Evolutionary conservation across 331 rosid genomes (phyloP).

Genomic region (Cydonia oblonga): DNA sequence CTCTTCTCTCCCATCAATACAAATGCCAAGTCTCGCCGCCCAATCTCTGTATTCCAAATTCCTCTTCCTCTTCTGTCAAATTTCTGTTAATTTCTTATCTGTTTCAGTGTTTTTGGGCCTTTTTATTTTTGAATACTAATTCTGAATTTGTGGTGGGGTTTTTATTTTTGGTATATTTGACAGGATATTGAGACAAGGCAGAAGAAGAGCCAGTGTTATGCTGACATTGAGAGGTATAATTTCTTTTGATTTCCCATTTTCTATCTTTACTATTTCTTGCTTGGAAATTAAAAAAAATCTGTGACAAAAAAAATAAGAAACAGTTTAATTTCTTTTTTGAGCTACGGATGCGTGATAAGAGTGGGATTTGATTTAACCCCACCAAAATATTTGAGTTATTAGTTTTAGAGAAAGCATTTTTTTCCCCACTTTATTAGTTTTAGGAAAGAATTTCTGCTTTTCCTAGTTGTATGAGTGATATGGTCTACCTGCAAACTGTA

Average conservation of each 20-base stretch:
- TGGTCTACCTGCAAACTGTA: neutral
- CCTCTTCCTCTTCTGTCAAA: neutral
- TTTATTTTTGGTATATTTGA: neutral
- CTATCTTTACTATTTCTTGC: neutral
- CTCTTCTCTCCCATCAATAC: slow-evolving; percentile 24
- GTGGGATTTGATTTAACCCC: neutral
- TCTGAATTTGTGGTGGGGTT: neutral
- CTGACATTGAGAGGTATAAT: slow-evolving; percentile 66
- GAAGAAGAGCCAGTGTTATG: slow-evolving; percentile 72
- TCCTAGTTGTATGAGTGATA: neutral
- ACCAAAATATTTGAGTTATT: neutral
- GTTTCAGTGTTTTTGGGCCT: neutral
- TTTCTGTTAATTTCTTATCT: neutral
- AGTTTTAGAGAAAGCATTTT: too few relatives aligned
- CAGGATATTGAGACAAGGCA: slow-evolving; percentile 65
- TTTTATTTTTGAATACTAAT: neutral
- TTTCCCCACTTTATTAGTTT: neutral
- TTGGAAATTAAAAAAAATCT: neutral
- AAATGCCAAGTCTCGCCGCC: slow-evolving; percentile 54
- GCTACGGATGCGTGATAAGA: neutral
- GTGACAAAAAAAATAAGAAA: neutral
- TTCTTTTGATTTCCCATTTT: neutral
- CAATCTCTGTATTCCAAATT: slow-evolving; percentile 37
- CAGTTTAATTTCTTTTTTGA: neutral
- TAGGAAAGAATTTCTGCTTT: neutral